A percentile compares a stretch with the other conserved stretches of the same genome.
Conservation (phyloP, 345 rosid genomes). For the Hibiscus syriacus region DNA sequence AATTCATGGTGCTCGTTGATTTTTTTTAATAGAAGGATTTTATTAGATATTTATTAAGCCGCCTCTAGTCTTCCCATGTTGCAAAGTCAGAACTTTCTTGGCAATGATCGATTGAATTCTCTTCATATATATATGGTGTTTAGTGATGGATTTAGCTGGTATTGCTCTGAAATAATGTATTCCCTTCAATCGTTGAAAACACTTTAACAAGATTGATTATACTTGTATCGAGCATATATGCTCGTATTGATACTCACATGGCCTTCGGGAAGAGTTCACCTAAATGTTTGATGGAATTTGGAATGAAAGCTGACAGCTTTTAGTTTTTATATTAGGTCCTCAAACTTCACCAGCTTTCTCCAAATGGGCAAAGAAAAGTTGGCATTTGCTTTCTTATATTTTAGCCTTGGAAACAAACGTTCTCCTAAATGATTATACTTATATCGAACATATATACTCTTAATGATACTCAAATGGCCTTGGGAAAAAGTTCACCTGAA, state of each 20-base stretch:
- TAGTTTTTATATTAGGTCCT: slow-evolving; percentile 3
- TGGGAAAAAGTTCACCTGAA: no score
- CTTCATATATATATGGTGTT: neutral
- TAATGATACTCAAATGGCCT: no score
- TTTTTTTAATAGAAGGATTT: no score
- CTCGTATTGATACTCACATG: no score
- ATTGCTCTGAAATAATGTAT: no score
- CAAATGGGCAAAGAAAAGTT: slow-evolving; percentile 18
- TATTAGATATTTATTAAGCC: neutral
- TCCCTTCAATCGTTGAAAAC: no score
- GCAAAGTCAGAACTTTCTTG: neutral
- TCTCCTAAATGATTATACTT: no score
- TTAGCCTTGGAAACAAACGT: slow-evolving; percentile 25
- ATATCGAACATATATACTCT: no score
- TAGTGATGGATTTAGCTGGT: no score
- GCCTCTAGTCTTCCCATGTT: neutral
- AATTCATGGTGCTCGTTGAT: no score
- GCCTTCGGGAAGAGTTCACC: neutral
- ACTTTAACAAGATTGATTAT: no score
- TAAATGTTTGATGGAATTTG: neutral
- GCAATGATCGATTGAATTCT: neutral
- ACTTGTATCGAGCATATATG: neutral
- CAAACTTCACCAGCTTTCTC: slow-evolving; percentile 21
- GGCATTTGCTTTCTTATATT: slow-evolving; percentile 22
- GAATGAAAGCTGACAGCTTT: neutral